A percentile compares a stretch with the other conserved stretches of the same genome.
Evolutionary conservation across 345 rosid genomes (phyloP).

Genomic region (Eucalyptus curtisii): DNA sequence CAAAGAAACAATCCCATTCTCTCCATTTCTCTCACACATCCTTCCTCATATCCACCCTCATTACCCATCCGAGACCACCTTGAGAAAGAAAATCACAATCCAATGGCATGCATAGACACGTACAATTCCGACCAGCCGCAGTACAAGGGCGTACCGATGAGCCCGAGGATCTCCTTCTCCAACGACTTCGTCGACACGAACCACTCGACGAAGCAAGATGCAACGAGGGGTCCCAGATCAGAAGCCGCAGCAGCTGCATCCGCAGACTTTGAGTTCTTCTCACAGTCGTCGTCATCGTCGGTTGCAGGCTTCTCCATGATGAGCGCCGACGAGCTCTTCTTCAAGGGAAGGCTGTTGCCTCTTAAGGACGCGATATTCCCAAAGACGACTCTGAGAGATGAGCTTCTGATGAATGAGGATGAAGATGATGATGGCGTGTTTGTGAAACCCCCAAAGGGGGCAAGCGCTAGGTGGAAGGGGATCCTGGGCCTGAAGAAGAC

Average conservation of each 20-base stretch:
- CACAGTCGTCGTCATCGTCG: background rate
- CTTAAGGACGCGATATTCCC: background rate
- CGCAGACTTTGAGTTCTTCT: background rate
- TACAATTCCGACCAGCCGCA: conserved; percentile 37
- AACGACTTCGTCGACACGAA: conserved; percentile 32
- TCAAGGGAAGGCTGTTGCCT: background rate
- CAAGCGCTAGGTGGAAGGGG: conserved; percentile 14
- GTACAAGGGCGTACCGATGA: conserved; percentile 37
- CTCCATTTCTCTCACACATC: background rate
- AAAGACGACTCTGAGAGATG: background rate
- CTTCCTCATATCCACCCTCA: background rate
- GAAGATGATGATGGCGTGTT: background rate
- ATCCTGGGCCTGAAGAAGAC: conserved; percentile 15
- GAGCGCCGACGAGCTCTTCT: background rate
- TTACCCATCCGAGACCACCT: background rate
- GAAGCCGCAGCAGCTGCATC: background rate
- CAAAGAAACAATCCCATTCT: background rate
- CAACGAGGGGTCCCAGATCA: conserved; percentile 16
- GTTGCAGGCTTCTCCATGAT: background rate
- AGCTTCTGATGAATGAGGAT: background rate
- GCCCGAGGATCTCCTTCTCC: conserved; percentile 92
- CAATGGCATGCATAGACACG: conserved; percentile 83
- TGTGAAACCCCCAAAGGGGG: conserved; percentile 9
- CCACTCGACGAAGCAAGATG: conserved; percentile 16
- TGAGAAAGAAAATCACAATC: background rate